Evolutionary conservation across 1,139 yeast genomes (phyloP).

Genomic region (Geotrichum candidum): DNA sequence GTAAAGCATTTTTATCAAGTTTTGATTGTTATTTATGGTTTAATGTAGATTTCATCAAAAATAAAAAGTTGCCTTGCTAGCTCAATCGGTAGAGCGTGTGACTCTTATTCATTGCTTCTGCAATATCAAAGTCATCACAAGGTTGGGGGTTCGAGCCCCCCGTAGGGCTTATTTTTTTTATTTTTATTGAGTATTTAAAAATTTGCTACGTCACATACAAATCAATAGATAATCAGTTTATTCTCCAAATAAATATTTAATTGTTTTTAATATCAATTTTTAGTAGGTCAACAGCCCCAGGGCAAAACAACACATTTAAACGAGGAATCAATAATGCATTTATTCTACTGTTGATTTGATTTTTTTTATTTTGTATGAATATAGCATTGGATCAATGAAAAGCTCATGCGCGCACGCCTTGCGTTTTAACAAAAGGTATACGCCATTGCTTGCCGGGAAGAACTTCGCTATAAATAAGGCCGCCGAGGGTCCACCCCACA

Average conservation of each 20-base stretch:
- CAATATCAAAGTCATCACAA: slow-evolving; percentile 5
- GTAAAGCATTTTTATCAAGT: too few species aligned
- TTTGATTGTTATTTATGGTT: too few species aligned
- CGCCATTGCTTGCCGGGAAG: slow-evolving; percentile 57
- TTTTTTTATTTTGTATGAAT: neutral
- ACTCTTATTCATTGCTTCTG: neutral
- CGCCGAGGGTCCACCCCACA: slow-evolving; percentile 58
- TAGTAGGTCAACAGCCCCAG: neutral
- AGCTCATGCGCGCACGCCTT: neutral
- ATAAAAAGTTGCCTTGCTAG: too few species aligned
- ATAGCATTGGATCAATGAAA: neutral
- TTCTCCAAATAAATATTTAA: too few species aligned
- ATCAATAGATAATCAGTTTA: too few species aligned
- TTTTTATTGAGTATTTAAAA: too few species aligned
- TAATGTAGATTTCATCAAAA: too few species aligned
- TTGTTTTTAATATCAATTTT: too few species aligned
- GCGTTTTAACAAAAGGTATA: slow-evolving; percentile 25
- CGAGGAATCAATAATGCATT: neutral
- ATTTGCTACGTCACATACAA: neutral
- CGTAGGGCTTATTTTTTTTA: too few species aligned
- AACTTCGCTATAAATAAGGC: slow-evolving; percentile 47
- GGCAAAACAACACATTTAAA: neutral
- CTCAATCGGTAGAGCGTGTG: too few species aligned
- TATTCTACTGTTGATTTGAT: neutral
- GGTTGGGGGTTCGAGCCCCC: slow-evolving; percentile 10